Evolutionary conservation across 805 yeast species (phyloP), one percentile per base, ranked within the genome.

Genomic region (Metschnikowia santaceciliae): DNA sequence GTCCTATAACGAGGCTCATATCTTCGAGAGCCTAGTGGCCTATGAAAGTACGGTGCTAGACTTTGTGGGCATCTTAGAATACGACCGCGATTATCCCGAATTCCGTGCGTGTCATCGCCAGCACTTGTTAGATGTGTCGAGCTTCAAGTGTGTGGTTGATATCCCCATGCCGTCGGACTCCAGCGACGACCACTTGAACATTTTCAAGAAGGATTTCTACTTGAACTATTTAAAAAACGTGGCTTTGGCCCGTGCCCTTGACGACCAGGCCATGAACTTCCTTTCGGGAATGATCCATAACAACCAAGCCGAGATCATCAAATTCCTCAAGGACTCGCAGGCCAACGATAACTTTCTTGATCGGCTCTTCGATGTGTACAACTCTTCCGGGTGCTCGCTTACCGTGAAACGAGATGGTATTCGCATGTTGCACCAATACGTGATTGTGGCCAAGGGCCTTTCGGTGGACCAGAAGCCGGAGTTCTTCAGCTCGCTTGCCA

Each of bases 191-290:
- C 65, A 69, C 5, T 49, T 69, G 47, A 54, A 53, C 35, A 76
- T 86, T 46, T 85, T 91, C 51, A 82, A 84, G 50, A 82, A 82
- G 60, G 90, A 94, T 37, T 89, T 84, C 64, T 76, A 88, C 51
- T 72, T 90, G 49, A 91, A 86, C 61, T 89, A 88, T 64, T 71
- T 94, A 45, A 87, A 87, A 64, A 97, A 92, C 65, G 95, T 89
- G 17, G 95, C 88, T 1, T 69, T 92, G 26, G 91, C 94, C 3
- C 74, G 96, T 47, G 70, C 85, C 39, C 65, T 92, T 43, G 98
- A 92, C 64, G 98, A 92, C 63, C 80, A 84, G 41, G 79, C 90
- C 4, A 82, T 84, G 61, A 80, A 79, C 54, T 71, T 86, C 52
- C 75, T 94, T 35, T 72, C 84, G 15, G 81, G 87, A 1, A 70